These are phyloP conservation scores for Cercospora nicotianae DNA, from an alignment of 2,329 filamentous ascomycete genomes.

Conservation along the genomic window DNA sequence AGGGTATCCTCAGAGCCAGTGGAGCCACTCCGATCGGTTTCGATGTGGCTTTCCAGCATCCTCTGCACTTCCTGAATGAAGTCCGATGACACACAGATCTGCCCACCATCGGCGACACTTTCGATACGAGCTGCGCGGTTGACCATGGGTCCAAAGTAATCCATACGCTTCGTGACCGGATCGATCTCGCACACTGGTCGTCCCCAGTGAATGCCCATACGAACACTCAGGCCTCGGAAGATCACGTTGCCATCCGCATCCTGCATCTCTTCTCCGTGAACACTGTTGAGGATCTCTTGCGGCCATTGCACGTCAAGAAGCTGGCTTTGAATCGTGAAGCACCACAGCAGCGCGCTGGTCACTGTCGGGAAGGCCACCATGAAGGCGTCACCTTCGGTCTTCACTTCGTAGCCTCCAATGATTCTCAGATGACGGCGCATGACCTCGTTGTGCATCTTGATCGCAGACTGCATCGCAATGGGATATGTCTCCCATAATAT, in stretches of 20 bases:
- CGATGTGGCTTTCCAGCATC: constrained; percentile 84
- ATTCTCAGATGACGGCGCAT: constrained; percentile 91
- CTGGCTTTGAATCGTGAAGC: constrained; percentile 86
- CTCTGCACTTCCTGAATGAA: constrained; percentile 96
- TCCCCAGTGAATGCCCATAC: constrained; percentile 97
- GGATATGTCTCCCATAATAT: constrained; percentile 94
- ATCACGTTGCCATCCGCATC: constrained; percentile 87
- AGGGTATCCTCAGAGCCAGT: constrained; percentile 71
- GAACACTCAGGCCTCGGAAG: constrained; percentile 89
- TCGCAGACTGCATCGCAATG: constrained; percentile 91
- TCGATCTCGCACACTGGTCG: constrained; percentile 92
- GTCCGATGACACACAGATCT: constrained; percentile 94
- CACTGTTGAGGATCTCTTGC: constrained; percentile 82
- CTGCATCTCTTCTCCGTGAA: constrained; percentile 76
- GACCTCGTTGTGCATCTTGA: constrained; percentile 95
- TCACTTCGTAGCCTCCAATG: constrained; percentile 97
- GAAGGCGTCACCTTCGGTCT: constrained; percentile 98
- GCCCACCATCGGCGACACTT: constrained; percentile 89
- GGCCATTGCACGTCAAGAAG: constrained; percentile 92
- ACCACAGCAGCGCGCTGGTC: constrained; percentile 92
- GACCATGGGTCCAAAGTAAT: constrained; percentile 99
- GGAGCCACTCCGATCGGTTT: constrained; percentile 71
- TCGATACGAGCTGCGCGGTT: constrained; percentile 95
- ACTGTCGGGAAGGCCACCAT: constrained; percentile 99
- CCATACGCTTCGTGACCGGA: constrained; percentile 95